Conservation (phyloP, 1,139 yeast species). For the Taphrina flavorubra region DNA sequence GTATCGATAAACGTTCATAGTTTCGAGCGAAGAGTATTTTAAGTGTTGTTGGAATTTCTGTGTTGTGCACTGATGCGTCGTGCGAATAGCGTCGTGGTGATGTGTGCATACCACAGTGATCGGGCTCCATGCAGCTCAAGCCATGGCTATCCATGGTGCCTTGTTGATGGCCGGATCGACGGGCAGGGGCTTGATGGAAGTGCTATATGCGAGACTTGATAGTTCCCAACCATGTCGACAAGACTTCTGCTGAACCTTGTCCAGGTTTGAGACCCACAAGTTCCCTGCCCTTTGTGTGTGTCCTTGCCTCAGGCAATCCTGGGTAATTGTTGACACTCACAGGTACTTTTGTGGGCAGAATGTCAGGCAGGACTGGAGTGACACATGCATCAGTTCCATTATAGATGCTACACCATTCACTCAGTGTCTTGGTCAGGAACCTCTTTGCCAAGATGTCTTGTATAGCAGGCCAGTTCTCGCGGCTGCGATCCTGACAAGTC, state of each 20-base stretch:
- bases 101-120: too few relatives aligned
- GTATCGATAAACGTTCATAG: too few relatives aligned
- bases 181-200: not conserved
- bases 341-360: conserved; percentile 27
- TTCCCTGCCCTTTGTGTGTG: conserved; percentile 14
- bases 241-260: conserved; percentile 11
- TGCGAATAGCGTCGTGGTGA: too few relatives aligned
- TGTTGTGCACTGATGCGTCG: too few relatives aligned
- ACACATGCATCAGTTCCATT: conserved; percentile 40
- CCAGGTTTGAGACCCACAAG: conserved; percentile 24
- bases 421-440: conserved; percentile 33
- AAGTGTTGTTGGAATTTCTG: too few relatives aligned
- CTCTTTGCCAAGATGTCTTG: conserved; percentile 35
- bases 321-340: conserved; percentile 24
- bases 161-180: not conserved
- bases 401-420: conserved; percentile 28
- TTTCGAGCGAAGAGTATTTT: too few relatives aligned
- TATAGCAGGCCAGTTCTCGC: conserved; percentile 45
- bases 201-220: not conserved
- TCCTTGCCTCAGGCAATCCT: conserved; percentile 11
- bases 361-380: conserved; percentile 28
- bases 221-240: not conserved
- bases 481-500: conserved; percentile 40
- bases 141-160: too few relatives aligned
- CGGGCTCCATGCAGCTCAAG: too few relatives aligned